Percentiles rank a stretch among this genome's conserved stretches.
Evolutionary conservation across 2,329 filamentous ascomycete genomes (phyloP).

Genomic region (Mariannaea sp.): DNA sequence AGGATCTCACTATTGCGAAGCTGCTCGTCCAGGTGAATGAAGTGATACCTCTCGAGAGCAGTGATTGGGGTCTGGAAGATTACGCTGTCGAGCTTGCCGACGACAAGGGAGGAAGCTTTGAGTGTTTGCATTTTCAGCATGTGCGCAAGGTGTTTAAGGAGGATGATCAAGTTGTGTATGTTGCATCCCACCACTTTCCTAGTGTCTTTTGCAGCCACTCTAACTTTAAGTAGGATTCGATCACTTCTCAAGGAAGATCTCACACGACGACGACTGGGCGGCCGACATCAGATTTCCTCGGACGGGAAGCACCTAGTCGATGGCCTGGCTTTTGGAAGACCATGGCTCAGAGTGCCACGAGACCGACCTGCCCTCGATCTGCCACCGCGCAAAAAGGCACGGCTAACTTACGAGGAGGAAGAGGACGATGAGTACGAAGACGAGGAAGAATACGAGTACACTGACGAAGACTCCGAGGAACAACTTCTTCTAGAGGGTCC

Average conservation of each 20-base stretch:
- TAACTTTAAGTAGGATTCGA: conserved; percentile 66
- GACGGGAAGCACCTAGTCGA: conserved; percentile 85
- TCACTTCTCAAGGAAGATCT: conserved; percentile 77
- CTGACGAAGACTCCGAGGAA: conserved; percentile 36
- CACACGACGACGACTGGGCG: conserved; percentile 71
- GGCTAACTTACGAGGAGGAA: conserved; percentile 50
- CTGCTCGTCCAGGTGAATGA: conserved; percentile 81
- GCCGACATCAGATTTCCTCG: conserved; percentile 77
- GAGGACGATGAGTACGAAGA: conserved; percentile 43
- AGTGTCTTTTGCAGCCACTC: background rate
- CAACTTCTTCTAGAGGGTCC: conserved; percentile 43
- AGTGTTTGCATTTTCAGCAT: conserved; percentile 84
- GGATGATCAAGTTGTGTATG: conserved; percentile 82
- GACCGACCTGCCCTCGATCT: conserved; percentile 71
- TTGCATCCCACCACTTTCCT: conserved; percentile 28
- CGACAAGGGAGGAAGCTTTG: conserved; percentile 65
- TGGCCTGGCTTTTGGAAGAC: conserved; percentile 81
- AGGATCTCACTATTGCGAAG: conserved; percentile 72
- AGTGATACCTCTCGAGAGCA: conserved; percentile 78
- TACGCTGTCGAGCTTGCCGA: conserved; percentile 78
- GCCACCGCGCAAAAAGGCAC: conserved; percentile 72
- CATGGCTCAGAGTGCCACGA: conserved; percentile 63
- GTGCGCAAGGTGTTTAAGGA: conserved; percentile 74
- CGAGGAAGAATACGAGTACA: conserved; percentile 44
- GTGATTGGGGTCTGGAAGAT: conserved; percentile 85